Conservation (phyloP, 2,329 filamentous ascomycete species). For the Aspergillus fumigatus region DNA sequence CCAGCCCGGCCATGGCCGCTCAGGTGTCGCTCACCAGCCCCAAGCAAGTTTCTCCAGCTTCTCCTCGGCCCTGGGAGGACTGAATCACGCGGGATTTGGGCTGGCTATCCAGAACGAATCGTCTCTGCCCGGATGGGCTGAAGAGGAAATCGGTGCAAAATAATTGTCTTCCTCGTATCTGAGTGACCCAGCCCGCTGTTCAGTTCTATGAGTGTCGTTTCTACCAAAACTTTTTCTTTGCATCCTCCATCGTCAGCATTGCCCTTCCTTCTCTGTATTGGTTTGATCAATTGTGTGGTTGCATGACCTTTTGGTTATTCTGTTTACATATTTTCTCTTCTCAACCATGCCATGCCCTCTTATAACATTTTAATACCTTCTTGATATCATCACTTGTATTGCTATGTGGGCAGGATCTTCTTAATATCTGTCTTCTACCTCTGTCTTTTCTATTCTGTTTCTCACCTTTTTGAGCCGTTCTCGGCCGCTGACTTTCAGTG, state of each 20-base stretch:
- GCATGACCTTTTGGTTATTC: conserved; percentile 16
- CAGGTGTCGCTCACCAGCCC: conserved; percentile 37
- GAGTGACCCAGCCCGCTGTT: conserved; percentile 15
- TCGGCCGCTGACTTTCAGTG: conserved; percentile 17
- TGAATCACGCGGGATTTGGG: conserved; percentile 55
- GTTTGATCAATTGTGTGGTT: conserved; percentile 13
- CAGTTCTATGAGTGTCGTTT: conserved; percentile 11
- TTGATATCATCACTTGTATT: conserved; percentile 36
- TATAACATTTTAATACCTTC: conserved; percentile 27
- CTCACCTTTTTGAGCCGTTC: conserved; percentile 16
- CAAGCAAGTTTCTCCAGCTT: conserved; percentile 55
- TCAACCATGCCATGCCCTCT: conserved; percentile 16
- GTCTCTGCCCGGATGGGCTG: conserved; percentile 58
- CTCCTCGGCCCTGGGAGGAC: conserved; percentile 54
- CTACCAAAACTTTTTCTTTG: conserved; percentile 19
- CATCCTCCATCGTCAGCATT: conserved; percentile 14
- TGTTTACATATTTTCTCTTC: conserved; percentile 21
- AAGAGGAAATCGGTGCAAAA: conserved; percentile 59
- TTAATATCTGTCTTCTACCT: conserved; percentile 17
- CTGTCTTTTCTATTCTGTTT: conserved; percentile 15
- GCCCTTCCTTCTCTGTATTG: conserved; percentile 24
- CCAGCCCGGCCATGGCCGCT: conserved; percentile 32
- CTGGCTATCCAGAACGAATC: conserved; percentile 56
- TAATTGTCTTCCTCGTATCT: conserved; percentile 22
- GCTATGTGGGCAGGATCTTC: conserved; percentile 36